phyloP scores from a whole-genome alignment of 2,329 filamentous ascomycete species.

The Clarireedia hainanense region DNA sequence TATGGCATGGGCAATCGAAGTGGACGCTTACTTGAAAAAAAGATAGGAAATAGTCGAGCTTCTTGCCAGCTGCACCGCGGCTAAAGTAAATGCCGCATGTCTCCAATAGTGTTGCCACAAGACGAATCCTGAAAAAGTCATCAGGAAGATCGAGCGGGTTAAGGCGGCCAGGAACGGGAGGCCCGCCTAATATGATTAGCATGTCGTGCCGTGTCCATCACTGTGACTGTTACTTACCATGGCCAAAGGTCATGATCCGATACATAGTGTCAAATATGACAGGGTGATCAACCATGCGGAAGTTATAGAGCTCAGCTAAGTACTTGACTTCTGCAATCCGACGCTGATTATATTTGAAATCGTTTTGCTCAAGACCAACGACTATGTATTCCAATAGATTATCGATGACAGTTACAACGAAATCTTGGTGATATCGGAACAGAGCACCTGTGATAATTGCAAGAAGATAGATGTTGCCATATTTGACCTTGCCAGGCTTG shows the following conservation, averaged over 20 bases:
- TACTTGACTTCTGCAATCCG: constrained; percentile 95
- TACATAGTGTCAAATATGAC: constrained; percentile 95
- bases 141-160: constrained; percentile 81
- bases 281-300: constrained; percentile 90
- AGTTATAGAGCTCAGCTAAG: constrained; percentile 93
- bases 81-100: constrained; percentile 96
- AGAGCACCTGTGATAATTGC: constrained; percentile 83
- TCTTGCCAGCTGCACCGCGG: constrained; percentile 87
- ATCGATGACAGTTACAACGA: constrained; percentile 87
- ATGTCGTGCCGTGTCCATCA: not conserved
- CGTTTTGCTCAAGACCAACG: constrained; percentile 85
- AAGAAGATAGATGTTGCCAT: constrained; percentile 89
- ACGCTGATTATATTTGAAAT: constrained; percentile 95
- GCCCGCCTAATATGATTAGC: constrained; percentile 50
- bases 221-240: constrained; percentile 36
- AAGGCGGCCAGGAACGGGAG: constrained; percentile 67
- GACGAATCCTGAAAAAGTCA: constrained; percentile 90
- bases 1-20: constrained; percentile 12
- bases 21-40: constrained; percentile 66
- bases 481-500: constrained; percentile 95
- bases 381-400: constrained; percentile 82
- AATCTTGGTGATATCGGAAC: constrained; percentile 85
- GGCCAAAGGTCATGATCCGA: constrained; percentile 87
- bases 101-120: constrained; percentile 83
- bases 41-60: constrained; percentile 92